Conservation (phyloP, 2,329 filamentous ascomycete genomes). For the Scorias spongiosa region DNA sequence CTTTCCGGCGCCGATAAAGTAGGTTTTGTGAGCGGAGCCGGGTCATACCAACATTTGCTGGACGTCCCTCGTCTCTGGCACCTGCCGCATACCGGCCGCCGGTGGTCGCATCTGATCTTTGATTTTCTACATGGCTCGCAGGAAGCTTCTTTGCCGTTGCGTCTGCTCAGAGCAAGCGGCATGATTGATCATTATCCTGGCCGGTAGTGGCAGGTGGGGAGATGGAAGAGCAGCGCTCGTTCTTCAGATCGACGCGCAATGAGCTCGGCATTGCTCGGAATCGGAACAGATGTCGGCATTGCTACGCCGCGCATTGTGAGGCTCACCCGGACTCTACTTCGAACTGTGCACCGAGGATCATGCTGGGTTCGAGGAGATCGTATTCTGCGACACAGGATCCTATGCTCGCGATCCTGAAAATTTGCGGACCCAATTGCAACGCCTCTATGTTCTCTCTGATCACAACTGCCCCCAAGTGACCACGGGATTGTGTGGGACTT, state of each 20-base stretch:
- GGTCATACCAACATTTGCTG: conserved; percentile 7
- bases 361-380: too few species aligned
- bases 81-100: conserved; percentile 5
- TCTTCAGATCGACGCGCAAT: background rate
- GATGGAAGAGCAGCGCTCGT: background rate
- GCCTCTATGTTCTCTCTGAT: too few species aligned
- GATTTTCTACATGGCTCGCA: conserved; percentile 9
- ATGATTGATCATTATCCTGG: background rate
- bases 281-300: too few species aligned
- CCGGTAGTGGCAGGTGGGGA: background rate
- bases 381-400: too few species aligned
- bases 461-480: too few species aligned
- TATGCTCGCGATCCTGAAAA: too few species aligned
- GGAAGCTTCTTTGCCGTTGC: conserved; percentile 8
- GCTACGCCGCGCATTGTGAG: too few species aligned
- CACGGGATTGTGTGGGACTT: too few species aligned
- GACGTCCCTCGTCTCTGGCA: conserved; percentile 4
- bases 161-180: conserved; percentile 2
- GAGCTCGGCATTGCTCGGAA: background rate
- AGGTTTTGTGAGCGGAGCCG: conserved; percentile 6
- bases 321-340: too few species aligned
- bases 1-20: background rate
- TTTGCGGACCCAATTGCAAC: too few species aligned
- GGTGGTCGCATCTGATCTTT: conserved; percentile 9
- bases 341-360: too few species aligned